Conservation (phyloP, 2,329 filamentous ascomycete species). For the Beauveria medogensis region DNA sequence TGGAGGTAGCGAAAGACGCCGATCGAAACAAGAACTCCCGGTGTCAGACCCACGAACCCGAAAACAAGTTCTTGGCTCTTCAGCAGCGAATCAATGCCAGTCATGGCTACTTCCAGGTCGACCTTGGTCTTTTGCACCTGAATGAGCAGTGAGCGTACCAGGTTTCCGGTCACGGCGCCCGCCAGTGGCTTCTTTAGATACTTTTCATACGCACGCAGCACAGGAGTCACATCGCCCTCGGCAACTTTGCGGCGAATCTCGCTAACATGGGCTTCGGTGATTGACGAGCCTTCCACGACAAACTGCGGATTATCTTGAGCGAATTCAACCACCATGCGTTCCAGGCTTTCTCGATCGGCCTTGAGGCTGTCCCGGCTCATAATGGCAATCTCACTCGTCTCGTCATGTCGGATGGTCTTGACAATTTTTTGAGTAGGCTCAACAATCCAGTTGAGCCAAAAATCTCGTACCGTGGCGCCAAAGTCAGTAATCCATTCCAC, state of each 20-base stretch:
- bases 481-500: slow-evolving; percentile 71
- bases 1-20: slow-evolving; percentile 65
- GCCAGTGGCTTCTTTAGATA: slow-evolving; percentile 75
- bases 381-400: slow-evolving; percentile 87
- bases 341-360: slow-evolving; percentile 83
- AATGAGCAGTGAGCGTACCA: slow-evolving; percentile 84
- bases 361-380: slow-evolving; percentile 90
- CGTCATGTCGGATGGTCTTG: slow-evolving; percentile 86
- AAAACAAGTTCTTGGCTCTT: slow-evolving; percentile 97
- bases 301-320: slow-evolving; percentile 70
- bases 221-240: slow-evolving; percentile 87
- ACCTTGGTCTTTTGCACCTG: slow-evolving; percentile 99
- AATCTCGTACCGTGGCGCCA: slow-evolving; percentile 72
- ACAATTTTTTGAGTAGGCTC: slow-evolving; percentile 77
- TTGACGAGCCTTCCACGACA: slow-evolving; percentile 36
- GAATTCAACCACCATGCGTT: slow-evolving; percentile 98
- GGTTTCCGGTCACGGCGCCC: slow-evolving; percentile 76
- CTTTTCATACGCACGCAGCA: slow-evolving; percentile 83
- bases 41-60: slow-evolving; percentile 91
- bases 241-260: slow-evolving; percentile 72
- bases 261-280: slow-evolving; percentile 62
- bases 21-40: slow-evolving; percentile 80
- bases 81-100: slow-evolving; percentile 85
- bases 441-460: slow-evolving; percentile 95
- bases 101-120: slow-evolving; percentile 91